A percentile compares a stretch with the other conserved stretches of the same genome.
Evolutionary conservation across 139 green algal genomes (phyloP).

Genomic region (Picochlorum sp.): DNA sequence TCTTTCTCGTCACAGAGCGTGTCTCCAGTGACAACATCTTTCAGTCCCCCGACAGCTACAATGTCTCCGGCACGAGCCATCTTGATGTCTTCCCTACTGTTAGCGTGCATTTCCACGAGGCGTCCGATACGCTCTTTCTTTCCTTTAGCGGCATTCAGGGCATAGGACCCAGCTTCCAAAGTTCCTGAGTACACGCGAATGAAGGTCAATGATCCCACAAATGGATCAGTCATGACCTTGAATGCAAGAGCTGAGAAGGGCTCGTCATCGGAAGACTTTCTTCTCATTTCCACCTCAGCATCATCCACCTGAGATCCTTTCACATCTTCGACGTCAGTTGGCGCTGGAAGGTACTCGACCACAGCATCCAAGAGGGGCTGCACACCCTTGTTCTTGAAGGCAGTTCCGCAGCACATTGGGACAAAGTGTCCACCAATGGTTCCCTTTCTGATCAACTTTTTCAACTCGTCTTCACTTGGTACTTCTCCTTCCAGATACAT

Average conservation of each 20-base stretch:
- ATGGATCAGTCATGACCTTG: slow-evolving; percentile 98
- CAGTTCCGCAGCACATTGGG: slow-evolving; percentile 88
- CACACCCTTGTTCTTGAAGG: slow-evolving; percentile 99
- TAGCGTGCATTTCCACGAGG: slow-evolving; percentile 98
- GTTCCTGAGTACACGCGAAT: slow-evolving; percentile 81
- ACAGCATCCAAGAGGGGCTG: slow-evolving; percentile 97
- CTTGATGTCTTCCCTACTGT: slow-evolving; percentile 95
- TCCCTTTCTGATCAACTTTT: slow-evolving; percentile 86
- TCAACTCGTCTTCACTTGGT: slow-evolving; percentile 73
- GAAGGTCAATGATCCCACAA: slow-evolving; percentile 94
- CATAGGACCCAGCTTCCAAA: slow-evolving; percentile 75
- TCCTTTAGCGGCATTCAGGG: slow-evolving; percentile 83
- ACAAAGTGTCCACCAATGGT: slow-evolving; percentile 77
- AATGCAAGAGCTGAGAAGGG: slow-evolving; percentile 94
- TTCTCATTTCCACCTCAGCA: slow-evolving; percentile 52
- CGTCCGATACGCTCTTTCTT: slow-evolving; percentile 97
- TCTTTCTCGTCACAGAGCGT: slow-evolving; percentile 89
- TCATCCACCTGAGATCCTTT: slow-evolving; percentile 32
- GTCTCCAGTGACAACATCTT: slow-evolving; percentile 91
- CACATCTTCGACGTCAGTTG: slow-evolving; percentile 61
- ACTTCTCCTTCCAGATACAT: slow-evolving; percentile 77
- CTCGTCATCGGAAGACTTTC: slow-evolving; percentile 67
- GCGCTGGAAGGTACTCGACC: slow-evolving; percentile 87
- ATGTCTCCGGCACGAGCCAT: slow-evolving; percentile 86
- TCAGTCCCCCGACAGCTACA: slow-evolving; percentile 89